These are phyloP conservation scores for Taiozyma sp. DNA, from an alignment of 1,139 yeast species.

Conservation along the genomic window DNA sequence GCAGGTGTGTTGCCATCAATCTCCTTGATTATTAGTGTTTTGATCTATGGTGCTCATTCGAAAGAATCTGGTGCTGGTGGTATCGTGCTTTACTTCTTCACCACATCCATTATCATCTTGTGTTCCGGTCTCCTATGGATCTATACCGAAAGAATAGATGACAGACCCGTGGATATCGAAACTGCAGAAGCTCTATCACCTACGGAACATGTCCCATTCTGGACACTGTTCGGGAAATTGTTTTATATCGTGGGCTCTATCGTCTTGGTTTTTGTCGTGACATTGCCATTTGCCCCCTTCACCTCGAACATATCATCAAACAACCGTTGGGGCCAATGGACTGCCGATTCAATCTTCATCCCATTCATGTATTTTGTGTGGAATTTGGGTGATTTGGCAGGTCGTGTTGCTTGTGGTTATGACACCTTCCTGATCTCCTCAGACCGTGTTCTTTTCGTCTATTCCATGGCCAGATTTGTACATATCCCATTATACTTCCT, in stretches of 20 bases:
- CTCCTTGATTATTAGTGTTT: conserved; percentile 59
- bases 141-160: conserved; percentile 21
- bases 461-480: conserved; percentile 46
- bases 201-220: conserved; percentile 26
- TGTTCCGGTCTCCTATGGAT: conserved; percentile 38
- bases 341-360: conserved; percentile 43
- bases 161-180: conserved; percentile 2
- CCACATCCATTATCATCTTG: conserved; percentile 59
- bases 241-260: conserved; percentile 62
- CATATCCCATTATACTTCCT: conserved; percentile 62
- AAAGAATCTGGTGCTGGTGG: conserved; percentile 31
- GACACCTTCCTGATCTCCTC: conserved; percentile 36
- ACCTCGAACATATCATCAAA: conserved; percentile 66
- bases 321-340: conserved; percentile 26
- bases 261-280: conserved; percentile 67
- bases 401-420: conserved; percentile 63
- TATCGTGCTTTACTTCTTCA: conserved; percentile 55
- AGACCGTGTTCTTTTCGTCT: conserved; percentile 40
- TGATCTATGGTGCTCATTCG: conserved; percentile 36
- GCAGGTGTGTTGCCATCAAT: conserved; percentile 89
- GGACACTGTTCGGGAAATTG: conserved; percentile 39
- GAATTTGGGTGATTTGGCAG: conserved; percentile 85
- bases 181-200: conserved; percentile 1
- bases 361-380: conserved; percentile 79
- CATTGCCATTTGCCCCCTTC: conserved; percentile 84